Evolutionary conservation across 1,284 basidiomycete species (phyloP), one percentile per base, ranked within the genome.

Genomic region (Leucocoprinus gongylophorus): DNA sequence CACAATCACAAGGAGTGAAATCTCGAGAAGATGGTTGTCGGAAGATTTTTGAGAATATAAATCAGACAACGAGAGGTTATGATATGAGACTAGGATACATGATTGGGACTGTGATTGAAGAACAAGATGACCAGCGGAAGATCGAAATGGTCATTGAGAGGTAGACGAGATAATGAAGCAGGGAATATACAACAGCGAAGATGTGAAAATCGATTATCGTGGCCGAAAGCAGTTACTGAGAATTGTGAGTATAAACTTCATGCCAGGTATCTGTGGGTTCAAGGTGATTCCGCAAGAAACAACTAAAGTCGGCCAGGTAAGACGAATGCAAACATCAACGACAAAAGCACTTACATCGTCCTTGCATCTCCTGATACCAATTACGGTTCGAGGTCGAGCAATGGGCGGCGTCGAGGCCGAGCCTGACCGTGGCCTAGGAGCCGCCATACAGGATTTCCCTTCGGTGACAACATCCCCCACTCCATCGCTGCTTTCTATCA

Each of bases 121-220:
- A 51, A 41, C 21, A 44, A 50, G 50, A 48, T 57, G 54, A 21
- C 18, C 33, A 52, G 45, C 21, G 55, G 59, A 60, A 62, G 49
- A 28, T 59, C 61, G 61, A 62, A 62, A 50, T 53, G 40, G 55
- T 21, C 48, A 49, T 51, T n/a, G 28, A 15, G 42, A 38, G 6
- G 40, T 39, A 51, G 45, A 45, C 30, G 20, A 46, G 35, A 42
- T 15, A 21, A 9, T 46, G 30, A 15, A 32, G 18, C 6, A 32
- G 9, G 32, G 32, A 38, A 30, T 15, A 8, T 37, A 44, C 12
- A n/a, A 23, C 26, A 43, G 32, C 5, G 12, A 42, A 45, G 12
- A 13, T 20, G 26, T 8, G 37, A 21, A 29, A 13, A 29, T n/a
- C 44, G 23, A 17, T 45, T 45, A 7, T 17, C 33, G 20, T 20